Conservation (phyloP, 2,329 filamentous ascomycete species). For the Colletotrichum destructivum region DNA sequence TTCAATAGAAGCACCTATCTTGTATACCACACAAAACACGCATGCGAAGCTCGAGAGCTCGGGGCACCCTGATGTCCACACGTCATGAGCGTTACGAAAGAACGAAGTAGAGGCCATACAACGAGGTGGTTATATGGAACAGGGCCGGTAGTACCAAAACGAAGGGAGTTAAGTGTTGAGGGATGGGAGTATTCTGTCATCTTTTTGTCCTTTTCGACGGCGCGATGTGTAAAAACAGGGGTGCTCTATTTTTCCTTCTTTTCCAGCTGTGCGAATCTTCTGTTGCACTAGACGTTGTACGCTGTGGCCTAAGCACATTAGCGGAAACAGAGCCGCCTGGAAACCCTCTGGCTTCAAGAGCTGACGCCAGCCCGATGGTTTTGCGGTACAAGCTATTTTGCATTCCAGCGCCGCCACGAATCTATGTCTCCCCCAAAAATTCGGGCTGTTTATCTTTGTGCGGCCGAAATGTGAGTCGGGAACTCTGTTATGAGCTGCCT, state of each 20-base stretch:
- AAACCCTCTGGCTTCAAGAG: constrained; percentile 29
- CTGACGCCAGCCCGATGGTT: constrained; percentile 19
- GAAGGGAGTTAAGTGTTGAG: constrained; percentile 27
- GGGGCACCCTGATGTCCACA: constrained; percentile 28
- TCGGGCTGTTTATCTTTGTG: background rate
- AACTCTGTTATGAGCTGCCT: background rate
- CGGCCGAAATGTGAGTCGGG: background rate
- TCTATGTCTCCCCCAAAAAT: background rate
- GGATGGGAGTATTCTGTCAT: constrained; percentile 35
- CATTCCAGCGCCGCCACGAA: constrained; percentile 28
- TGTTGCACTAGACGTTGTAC: constrained; percentile 25
- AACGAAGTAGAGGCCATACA: constrained; percentile 21
- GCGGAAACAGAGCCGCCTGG: constrained; percentile 26
- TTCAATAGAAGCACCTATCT: constrained; percentile 32
- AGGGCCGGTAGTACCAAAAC: constrained; percentile 23
- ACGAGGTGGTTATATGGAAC: constrained; percentile 13
- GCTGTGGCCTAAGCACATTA: constrained; percentile 22
- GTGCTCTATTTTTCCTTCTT: background rate
- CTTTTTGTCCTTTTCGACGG: constrained; percentile 1
- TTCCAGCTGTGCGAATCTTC: constrained; percentile 4
- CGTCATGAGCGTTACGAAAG: constrained; percentile 35
- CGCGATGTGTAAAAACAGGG: constrained; percentile 25
- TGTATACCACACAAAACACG: constrained; percentile 38
- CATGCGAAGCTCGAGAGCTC: constrained; percentile 22
- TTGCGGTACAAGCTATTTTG: constrained; percentile 11